Evolutionary conservation across 2,329 filamentous ascomycete species (phyloP).

Genomic region (Botryotinia convoluta): DNA sequence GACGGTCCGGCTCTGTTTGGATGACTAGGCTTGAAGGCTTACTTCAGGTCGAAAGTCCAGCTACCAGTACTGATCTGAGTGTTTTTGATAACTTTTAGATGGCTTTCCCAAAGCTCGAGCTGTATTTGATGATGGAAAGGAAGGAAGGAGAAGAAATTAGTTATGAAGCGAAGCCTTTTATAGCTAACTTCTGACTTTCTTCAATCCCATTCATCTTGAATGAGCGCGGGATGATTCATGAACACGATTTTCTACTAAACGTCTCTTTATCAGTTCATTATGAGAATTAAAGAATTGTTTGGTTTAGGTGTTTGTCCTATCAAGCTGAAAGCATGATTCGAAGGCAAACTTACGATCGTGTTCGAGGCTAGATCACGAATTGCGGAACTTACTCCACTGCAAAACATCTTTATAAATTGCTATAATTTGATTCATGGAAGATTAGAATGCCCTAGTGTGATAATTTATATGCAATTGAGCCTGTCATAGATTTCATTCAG

Average conservation of each 20-base stretch:
- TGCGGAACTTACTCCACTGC: too few relatives aligned
- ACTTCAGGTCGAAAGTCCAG: too few relatives aligned
- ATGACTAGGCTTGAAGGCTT: neutral
- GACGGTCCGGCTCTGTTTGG: fast-evolving
- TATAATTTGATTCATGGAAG: neutral
- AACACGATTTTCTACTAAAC: fast-evolving
- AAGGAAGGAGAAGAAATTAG: neutral
- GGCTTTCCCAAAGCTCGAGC: neutral
- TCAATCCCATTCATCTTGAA: neutral
- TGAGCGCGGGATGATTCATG: neutral
- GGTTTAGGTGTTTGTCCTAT: neutral
- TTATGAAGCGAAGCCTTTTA: neutral
- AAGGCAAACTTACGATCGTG: neutral
- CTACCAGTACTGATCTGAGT: neutral
- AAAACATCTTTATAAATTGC: too few relatives aligned
- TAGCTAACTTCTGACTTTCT: neutral
- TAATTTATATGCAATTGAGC: neutral
- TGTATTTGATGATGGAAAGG: neutral
- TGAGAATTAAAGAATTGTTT: neutral
- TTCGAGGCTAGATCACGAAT: neutral
- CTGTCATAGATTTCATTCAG: neutral
- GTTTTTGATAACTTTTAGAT: neutral
- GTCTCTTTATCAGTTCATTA: fast-evolving
- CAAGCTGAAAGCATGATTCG: neutral
- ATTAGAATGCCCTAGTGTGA: neutral